Percentiles rank a stretch among this genome's conserved stretches.
These are phyloP conservation scores for Pichia sp. DNA, from an alignment of 1,139 yeast species.

Conservation along the genomic window DNA sequence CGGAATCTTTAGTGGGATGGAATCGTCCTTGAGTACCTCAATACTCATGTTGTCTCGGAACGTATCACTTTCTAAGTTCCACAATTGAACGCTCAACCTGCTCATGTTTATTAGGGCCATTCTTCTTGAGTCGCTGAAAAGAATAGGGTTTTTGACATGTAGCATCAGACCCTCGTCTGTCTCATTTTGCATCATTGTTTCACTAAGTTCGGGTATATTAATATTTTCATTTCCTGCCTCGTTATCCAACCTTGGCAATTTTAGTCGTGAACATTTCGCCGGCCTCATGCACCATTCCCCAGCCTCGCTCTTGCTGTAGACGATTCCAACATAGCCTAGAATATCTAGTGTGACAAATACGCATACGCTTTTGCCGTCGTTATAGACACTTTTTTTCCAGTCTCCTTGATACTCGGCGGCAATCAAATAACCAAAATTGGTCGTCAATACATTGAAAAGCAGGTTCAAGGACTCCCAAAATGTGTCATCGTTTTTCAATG, in stretches of 20 bases:
- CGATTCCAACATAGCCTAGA: conserved; percentile 23
- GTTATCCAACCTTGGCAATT: not conserved
- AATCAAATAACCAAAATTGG: conserved; percentile 15
- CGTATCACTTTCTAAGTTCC: conserved; percentile 16
- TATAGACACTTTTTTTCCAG: conserved; percentile 5
- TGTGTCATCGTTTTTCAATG: not conserved
- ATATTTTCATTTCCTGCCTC: conserved; percentile 2
- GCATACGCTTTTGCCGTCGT: conserved; percentile 5
- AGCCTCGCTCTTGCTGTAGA: conserved; percentile 4
- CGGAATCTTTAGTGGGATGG: conserved; percentile 19
- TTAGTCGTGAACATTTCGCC: conserved; percentile 10
- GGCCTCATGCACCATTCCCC: conserved; percentile 18
- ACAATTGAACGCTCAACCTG: conserved; percentile 20
- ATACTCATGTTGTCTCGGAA: conserved; percentile 16
- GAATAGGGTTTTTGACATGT: conserved; percentile 17
- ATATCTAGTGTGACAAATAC: conserved; percentile 21
- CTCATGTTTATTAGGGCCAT: conserved; percentile 23
- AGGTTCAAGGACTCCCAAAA: conserved; percentile 21
- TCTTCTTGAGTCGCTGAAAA: conserved; percentile 17
- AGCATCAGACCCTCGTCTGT: not conserved
- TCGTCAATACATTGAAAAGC: conserved; percentile 20
- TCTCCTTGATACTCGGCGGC: conserved; percentile 9
- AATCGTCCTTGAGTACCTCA: conserved; percentile 13
- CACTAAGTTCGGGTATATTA: not conserved
- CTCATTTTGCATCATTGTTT: not conserved